Conservation (phyloP, 2,329 filamentous ascomycete species). For the Talaromyces sp. region DNA sequence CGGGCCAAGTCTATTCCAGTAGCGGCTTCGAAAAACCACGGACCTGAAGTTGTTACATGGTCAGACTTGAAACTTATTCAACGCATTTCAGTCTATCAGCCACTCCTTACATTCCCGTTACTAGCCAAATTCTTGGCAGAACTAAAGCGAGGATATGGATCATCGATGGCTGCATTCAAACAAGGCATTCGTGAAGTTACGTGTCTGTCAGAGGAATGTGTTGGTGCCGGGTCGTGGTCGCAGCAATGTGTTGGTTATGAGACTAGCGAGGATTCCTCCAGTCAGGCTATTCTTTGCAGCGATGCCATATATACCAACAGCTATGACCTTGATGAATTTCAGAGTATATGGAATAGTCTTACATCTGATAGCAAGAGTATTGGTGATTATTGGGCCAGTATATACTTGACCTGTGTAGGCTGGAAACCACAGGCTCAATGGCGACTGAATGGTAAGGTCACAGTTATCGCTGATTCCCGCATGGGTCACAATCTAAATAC, state of each 20-base stretch:
- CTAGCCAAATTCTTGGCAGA: conserved; percentile 27
- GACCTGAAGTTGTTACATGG: conserved; percentile 36
- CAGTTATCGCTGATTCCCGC: not conserved
- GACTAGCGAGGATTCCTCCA: conserved; percentile 29
- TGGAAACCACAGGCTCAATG: conserved; percentile 36
- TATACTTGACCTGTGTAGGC: conserved; percentile 35
- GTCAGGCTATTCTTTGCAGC: conserved; percentile 30
- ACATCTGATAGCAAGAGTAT: conserved; percentile 26
- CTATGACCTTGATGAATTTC: conserved; percentile 22
- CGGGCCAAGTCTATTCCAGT: conserved; percentile 30
- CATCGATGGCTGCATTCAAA: conserved; percentile 31
- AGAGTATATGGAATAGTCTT: conserved; percentile 23
- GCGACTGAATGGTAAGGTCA: conserved; percentile 31
- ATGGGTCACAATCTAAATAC: not conserved
- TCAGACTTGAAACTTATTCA: conserved; percentile 32
- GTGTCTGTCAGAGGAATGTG: conserved; percentile 29
- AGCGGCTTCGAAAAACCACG: conserved; percentile 26
- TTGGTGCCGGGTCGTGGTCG: conserved; percentile 31
- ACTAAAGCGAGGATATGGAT: conserved; percentile 26
- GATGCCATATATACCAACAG: conserved; percentile 28
- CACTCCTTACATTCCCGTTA: conserved; percentile 27
- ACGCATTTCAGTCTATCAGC: conserved; percentile 33
- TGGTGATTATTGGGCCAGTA: conserved; percentile 39
- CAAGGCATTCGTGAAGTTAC: conserved; percentile 23
- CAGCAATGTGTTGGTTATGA: conserved; percentile 25